phyloP scores from a whole-genome alignment of 2,329 filamentous ascomycete genomes.

The Furcasterigmium sp. region DNA sequence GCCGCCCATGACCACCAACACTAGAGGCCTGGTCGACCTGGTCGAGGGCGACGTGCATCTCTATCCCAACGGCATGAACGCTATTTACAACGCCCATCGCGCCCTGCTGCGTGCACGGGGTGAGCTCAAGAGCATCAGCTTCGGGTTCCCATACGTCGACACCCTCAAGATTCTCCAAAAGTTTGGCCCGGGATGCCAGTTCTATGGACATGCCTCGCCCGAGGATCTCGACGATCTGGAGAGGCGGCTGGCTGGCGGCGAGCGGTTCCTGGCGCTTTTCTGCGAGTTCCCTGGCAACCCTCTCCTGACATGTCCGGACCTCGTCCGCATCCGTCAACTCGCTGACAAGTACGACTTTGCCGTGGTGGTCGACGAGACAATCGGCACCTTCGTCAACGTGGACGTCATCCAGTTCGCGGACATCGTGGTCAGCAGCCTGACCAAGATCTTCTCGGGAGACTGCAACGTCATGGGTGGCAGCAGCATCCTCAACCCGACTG shows the following conservation, averaged over 20 bases:
- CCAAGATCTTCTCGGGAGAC: conserved; percentile 95
- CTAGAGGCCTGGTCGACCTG: conserved; percentile 57
- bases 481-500: conserved; percentile 56
- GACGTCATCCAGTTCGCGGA: conserved; percentile 88
- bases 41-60: conserved; percentile 85
- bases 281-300: conserved; percentile 96
- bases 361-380: conserved; percentile 91
- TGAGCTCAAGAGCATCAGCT: conserved; percentile 73
- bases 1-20: conserved; percentile 41
- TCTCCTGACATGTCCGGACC: conserved; percentile 76
- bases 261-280: conserved; percentile 78
- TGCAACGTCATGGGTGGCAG: conserved; percentile 97
- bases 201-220: conserved; percentile 77
- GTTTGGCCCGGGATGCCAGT: conserved; percentile 82
- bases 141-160: conserved; percentile 97
- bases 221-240: conserved; percentile 84
- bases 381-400: conserved; percentile 94
- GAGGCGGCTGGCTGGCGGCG: conserved; percentile 60
- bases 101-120: conserved; percentile 62
- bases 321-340: conserved; percentile 71
- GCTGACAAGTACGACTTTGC: conserved; percentile 83
- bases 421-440: conserved; percentile 88
- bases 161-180: conserved; percentile 93
- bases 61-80: conserved; percentile 87
- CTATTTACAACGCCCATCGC: conserved; percentile 85